phyloP scores from a whole-genome alignment of 108 stramenopile species.

The Nitzschia putrida region DNA sequence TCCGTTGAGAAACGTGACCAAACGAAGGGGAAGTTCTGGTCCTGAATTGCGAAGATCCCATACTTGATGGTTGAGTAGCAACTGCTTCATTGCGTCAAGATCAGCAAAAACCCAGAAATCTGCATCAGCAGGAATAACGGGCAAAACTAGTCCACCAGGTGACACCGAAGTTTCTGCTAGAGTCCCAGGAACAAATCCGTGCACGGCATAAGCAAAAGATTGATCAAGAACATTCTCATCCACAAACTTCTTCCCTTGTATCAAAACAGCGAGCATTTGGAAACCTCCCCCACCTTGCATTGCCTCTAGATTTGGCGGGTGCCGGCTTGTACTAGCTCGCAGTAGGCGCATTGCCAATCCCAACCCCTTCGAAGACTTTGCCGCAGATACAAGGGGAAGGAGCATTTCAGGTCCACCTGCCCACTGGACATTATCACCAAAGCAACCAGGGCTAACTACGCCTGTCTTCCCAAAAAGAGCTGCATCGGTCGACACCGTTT shows the following conservation, averaged over 20 bases:
- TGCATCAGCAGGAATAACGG: slow-evolving; percentile 32
- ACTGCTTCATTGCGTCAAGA: slow-evolving; percentile 89
- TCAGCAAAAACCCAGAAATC: slow-evolving; percentile 84
- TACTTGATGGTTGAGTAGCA: slow-evolving; percentile 87
- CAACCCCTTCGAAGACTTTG: slow-evolving; percentile 62
- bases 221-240: slow-evolving; percentile 77
- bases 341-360: slow-evolving; percentile 73
- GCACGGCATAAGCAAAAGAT: slow-evolving; percentile 84
- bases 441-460: slow-evolving; percentile 70
- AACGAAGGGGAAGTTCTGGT: slow-evolving; percentile 72
- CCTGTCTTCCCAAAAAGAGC: slow-evolving; percentile 69
- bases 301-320: slow-evolving; percentile 82
- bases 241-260: slow-evolving; percentile 76
- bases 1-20: slow-evolving; percentile 74
- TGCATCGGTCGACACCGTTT: slow-evolving; percentile 72
- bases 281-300: slow-evolving; percentile 85
- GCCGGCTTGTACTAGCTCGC: slow-evolving; percentile 65
- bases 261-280: slow-evolving; percentile 73
- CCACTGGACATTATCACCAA: slow-evolving; percentile 88
- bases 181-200: slow-evolving; percentile 67
- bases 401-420: slow-evolving; percentile 82
- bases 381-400: slow-evolving; percentile 74
- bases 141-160: slow-evolving; percentile 9
- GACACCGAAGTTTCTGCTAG: slow-evolving; percentile 43
- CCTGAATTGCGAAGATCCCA: slow-evolving; percentile 78